Evolutionary conservation across 805 yeast species (phyloP).

Genomic region (Hanseniaspora jakobsenii): DNA sequence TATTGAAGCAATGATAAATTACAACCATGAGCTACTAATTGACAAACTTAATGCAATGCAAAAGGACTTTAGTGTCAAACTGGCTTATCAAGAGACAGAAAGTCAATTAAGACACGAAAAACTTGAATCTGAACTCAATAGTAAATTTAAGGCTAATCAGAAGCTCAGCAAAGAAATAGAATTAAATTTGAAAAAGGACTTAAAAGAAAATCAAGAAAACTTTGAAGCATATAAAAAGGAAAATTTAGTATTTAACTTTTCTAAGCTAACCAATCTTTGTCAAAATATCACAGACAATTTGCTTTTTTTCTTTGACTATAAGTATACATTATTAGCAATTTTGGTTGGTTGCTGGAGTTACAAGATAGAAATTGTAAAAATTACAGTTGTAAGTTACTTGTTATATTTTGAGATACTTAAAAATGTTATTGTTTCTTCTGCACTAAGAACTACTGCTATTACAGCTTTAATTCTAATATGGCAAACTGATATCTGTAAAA

Average conservation of each 20-base stretch:
- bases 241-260: background rate
- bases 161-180: background rate
- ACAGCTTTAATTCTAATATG: background rate
- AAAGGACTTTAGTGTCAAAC: background rate
- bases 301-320: background rate
- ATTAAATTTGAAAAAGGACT: background rate
- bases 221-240: background rate
- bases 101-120: background rate
- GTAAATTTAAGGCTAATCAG: background rate
- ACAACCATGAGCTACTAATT: background rate
- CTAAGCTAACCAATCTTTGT: background rate
- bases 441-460: background rate
- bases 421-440: background rate
- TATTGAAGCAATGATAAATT: background rate
- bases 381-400: background rate
- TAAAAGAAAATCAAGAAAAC: background rate
- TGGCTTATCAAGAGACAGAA: background rate
- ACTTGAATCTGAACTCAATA: background rate
- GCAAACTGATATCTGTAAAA: background rate
- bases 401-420: background rate
- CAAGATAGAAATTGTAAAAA: background rate
- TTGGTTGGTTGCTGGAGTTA: background rate
- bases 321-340: background rate
- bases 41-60: too few relatives aligned
- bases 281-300: background rate